Base-by-base conservation (phyloP, 257 asterid genomes). In the Lycium barbarum region DNA sequence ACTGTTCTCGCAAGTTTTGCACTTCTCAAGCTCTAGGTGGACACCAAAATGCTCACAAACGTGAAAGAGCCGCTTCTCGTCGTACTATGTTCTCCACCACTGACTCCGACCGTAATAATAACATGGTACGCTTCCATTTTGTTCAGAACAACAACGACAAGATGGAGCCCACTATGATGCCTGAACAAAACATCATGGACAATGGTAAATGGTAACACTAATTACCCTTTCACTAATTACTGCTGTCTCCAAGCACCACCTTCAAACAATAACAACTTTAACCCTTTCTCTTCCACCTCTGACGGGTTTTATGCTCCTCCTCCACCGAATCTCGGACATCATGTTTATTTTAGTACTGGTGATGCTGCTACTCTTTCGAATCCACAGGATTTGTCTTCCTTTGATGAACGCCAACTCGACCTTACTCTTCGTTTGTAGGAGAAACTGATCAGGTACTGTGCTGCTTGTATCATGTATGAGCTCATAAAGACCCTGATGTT, bases 11-110 rank as follows among this genome's bases (percentile, higher is more conserved):
- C 55, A 95, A 90, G 86, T 94, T 95, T 93, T 92, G 91, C 91
- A 92, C 99, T 74, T 95, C 98, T 8, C 99, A 95, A 78, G 98
- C 98, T 9, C 45, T 95, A 8, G 99, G 99, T 33, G 99, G 99
- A 18, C 99, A 94, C 85, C 99, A 95, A 70, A 95, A 95, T 22
- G 99, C 98, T 26, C 99, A 95, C 90, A 92, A 92, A 89, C 94
- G 98, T 12, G 98, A 95, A 89, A 85, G 98, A 85, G 99, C 98
- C 18, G 97, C 98, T 83, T 90, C 97, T 7, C 89, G 98, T 1
- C 62, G 47, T 47, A 81, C 18, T 38, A 58, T 81, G 76, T 81
- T 59, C 22, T 68, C 71, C 11, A 38, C 70, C 71, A 20, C 76
- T 45, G 83, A 18, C 54, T 43, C 71, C 18, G n/a, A 45, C 0